These are phyloP conservation scores for Entrophospora sp. DNA, from an alignment of 192 early-diverging fungal species.

Conservation along the genomic window DNA sequence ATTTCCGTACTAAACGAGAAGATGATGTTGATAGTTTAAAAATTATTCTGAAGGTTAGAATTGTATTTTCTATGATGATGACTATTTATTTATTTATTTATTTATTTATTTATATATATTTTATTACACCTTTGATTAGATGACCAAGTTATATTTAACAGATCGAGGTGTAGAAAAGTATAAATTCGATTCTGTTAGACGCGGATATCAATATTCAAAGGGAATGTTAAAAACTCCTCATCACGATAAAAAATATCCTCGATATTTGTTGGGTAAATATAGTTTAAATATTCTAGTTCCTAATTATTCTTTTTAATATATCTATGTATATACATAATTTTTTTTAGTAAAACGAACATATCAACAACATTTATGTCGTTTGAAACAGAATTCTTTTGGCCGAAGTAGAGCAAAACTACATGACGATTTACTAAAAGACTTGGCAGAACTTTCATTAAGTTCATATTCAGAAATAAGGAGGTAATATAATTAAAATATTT, in stretches of 20 bases:
- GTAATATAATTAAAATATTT: conserved; percentile 19
- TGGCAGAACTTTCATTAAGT: conserved; percentile 48
- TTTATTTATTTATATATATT: not conserved
- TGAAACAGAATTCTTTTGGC: conserved; percentile 47
- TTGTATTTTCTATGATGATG: not conserved
- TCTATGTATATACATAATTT: not conserved
- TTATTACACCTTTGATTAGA: conserved; percentile 15
- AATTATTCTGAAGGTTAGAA: conserved; percentile 51
- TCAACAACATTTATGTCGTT: conserved; percentile 41
- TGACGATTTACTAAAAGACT: conserved; percentile 41
- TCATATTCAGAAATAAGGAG: conserved; percentile 52
- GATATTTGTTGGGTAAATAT: conserved; percentile 33
- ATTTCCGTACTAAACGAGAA: conserved; percentile 44
- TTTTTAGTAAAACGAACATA: conserved; percentile 38
- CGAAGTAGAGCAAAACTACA: conserved; percentile 38
- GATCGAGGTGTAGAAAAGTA: conserved; percentile 46
- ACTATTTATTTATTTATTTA: not conserved
- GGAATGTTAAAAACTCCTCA: conserved; percentile 33
- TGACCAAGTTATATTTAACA: conserved; percentile 36
- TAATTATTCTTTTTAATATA: not conserved
- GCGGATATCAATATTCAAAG: conserved; percentile 49
- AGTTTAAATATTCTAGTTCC: not conserved
- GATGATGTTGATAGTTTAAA: conserved; percentile 77
- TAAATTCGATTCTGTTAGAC: conserved; percentile 36
- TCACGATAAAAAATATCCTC: conserved; percentile 44